Base-by-base conservation (phyloP, 176 grass and related monocot species). In the Miscanthus lutarioriparius region DNA sequence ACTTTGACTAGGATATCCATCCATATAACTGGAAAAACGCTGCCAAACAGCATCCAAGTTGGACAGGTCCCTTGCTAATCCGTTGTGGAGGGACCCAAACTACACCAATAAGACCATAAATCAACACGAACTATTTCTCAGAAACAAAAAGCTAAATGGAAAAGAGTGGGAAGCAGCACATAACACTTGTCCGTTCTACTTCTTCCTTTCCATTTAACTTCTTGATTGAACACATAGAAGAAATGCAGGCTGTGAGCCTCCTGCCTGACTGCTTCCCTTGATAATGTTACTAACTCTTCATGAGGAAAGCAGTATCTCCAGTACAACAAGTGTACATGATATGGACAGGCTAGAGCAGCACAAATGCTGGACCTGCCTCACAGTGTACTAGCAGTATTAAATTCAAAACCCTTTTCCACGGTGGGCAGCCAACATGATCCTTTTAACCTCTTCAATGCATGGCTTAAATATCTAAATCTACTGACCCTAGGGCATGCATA, bases 151-250 rank as follows among this genome's bases (percentile, higher is more conserved):
- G 80, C 70, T 28, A 87, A 87, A 75, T 49, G 49, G 66, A 70
- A 27, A 48, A 74, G 56, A 67, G 10, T 63, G 40, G 22, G 30
- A 20, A 81, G 30, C 65, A 82, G 63, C 67, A 82, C 22, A 61
- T 56, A 45, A 38, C 17, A 48, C 37, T 80, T 87, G 53, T 87
- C 5, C 49, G 61, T 35, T 69, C 61, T 85, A 44, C 49, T 28
- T 10, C 49, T 70, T 41, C 80, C 63, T 80, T 87, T 80, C 70
- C 51, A 84, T 84, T 84, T 84, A 83, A 28, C 72, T 85, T 77
- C 72, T 86, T 86, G 81, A 82, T 81, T 72, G 54, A 82, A 64
- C 48, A 11, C 10, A 74, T 20, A 71, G 72, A 71, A 33, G 67
- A 80, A 33, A 66, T 38, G 59, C 67, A 19, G 62, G 43, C 15